Base-by-base conservation (phyloP, 345 rosid genomes). In the Citrus mangshanensis region DNA sequence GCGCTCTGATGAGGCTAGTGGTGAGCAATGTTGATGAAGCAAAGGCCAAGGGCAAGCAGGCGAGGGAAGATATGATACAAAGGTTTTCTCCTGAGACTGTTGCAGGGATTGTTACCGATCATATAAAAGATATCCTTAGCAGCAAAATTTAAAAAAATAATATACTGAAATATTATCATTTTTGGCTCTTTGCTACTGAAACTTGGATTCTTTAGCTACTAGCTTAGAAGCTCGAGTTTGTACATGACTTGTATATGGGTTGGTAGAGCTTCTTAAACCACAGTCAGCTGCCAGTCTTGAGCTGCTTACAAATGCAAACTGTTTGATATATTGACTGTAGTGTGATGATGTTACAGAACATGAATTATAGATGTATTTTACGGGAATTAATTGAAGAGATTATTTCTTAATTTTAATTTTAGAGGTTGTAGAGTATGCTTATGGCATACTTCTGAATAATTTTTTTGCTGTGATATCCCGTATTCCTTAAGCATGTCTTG, bases 81-180 rank as follows among this genome's bases (percentile, higher is more conserved):
- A 87, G 86, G 68, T 93, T 89, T 88, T 87, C 98, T 76, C 98
- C 95, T 19, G 88, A 86, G 80, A 79, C 89, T 61, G 94, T 93
- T 38, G 94, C 97, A 3, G 82, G 59, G 74, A 79, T 89, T 38
- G 93, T 95, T 59, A 73, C 86, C 6, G 88, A 84, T 70, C 83
- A 85, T 16, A 80, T 89, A 63, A 84, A 85, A 25, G 69, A 72
- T 49, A 66, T 88, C 78, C 70, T 88, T 72, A 77, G 85, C 73
- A 80, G 65, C 75, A 80, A 38, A 64, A 60, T 40, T 46, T 81
- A 74, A 54, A 46, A 18, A 84, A 40, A 24, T 77, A 64, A 77
- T 14, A 74, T 68, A 3, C 14, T 4, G 5, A 54, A 22, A 4
- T 27, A 4, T 60, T 80, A 24, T 42, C 27, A 19, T 40, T 59